Percentiles rank a stretch among this genome's conserved stretches.
phyloP scores from a whole-genome alignment of 2,329 filamentous ascomycete species.

The Zelopaecilomyces penicillatus region DNA sequence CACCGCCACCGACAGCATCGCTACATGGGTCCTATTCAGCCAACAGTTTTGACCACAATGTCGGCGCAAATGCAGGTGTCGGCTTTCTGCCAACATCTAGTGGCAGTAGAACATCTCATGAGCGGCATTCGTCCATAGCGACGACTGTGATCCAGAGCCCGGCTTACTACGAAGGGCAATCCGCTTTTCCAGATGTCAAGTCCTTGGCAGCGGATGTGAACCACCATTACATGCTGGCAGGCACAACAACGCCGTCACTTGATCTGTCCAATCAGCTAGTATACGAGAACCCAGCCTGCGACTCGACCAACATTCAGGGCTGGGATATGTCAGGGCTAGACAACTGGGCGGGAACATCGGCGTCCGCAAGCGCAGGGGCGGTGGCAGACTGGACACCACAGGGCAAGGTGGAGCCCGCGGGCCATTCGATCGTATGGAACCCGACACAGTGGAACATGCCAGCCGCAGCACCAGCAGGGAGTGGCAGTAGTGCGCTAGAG shows the following conservation, averaged over 20 bases:
- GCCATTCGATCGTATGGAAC: conserved; percentile 27
- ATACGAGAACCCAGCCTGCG: conserved; percentile 26
- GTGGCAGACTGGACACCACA: conserved; percentile 23
- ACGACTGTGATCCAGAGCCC: conserved; percentile 18
- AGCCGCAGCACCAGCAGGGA: conserved; percentile 15
- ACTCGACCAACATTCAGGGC: conserved; percentile 22
- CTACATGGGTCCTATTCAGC: conserved; percentile 39
- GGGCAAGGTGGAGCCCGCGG: conserved; percentile 22
- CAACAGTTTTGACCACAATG: conserved; percentile 35
- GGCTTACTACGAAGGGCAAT: conserved; percentile 25
- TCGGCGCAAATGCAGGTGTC: conserved; percentile 21
- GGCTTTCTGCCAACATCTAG: conserved; percentile 22
- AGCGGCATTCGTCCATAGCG: conserved; percentile 12
- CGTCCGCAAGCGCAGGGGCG: conserved; percentile 16
- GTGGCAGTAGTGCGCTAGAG: conserved; percentile 15
- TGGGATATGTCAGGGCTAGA: conserved; percentile 31
- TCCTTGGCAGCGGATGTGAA: conserved; percentile 21
- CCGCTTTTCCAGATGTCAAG: conserved; percentile 26
- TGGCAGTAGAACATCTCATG: conserved; percentile 19
- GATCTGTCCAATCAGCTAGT: conserved; percentile 25
- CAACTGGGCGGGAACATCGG: conserved; percentile 21
- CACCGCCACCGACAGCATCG: conserved; percentile 47
- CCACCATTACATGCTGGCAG: conserved; percentile 20
- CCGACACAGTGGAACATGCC: conserved; percentile 26
- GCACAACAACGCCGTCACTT: conserved; percentile 19